A percentile compares a stretch with the other conserved stretches of the same genome.
Conservation (phyloP, 345 rosid species). For the Conringia planisiliqua region DNA sequence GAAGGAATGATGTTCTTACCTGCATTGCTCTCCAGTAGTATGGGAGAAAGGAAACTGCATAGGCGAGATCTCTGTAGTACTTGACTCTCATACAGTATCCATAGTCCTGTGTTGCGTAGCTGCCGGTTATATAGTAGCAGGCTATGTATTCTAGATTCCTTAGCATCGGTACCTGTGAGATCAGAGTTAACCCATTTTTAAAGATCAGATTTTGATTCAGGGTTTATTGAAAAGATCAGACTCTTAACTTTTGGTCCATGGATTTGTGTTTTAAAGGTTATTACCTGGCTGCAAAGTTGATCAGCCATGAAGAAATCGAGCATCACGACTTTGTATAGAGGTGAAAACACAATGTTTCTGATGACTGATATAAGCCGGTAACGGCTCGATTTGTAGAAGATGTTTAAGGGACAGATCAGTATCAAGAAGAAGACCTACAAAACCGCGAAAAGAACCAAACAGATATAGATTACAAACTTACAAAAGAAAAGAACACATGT, state of each 20-base stretch:
- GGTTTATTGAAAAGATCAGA: background rate
- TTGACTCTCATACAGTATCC: slow-evolving; percentile 76
- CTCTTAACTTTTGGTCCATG: background rate
- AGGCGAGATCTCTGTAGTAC: slow-evolving; percentile 82
- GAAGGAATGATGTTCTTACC: slow-evolving; percentile 39
- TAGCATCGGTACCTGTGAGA: slow-evolving; percentile 68
- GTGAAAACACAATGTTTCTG: slow-evolving; percentile 77
- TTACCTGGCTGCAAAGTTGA: slow-evolving; percentile 95
- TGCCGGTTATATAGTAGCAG: slow-evolving; percentile 90
- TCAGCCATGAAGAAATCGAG: slow-evolving; percentile 99
- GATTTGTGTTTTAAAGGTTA: background rate
- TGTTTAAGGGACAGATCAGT: slow-evolving; percentile 76
- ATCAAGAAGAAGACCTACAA: slow-evolving; percentile 55
- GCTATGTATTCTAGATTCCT: slow-evolving; percentile 81
- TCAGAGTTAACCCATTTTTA: background rate
- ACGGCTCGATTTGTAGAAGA: slow-evolving; percentile 74
- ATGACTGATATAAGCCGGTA: slow-evolving; percentile 60
- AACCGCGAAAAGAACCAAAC: background rate
- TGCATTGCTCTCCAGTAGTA: slow-evolving; percentile 99
- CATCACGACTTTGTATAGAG: slow-evolving; percentile 97
- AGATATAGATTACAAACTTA: background rate
- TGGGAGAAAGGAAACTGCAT: slow-evolving; percentile 93
- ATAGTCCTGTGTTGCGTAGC: slow-evolving; percentile 86
- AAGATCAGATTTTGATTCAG: background rate
- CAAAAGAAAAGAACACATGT: background rate